These are phyloP conservation scores for Botrytis porri DNA, from an alignment of 2,329 filamentous ascomycete genomes.

Conservation along the genomic window DNA sequence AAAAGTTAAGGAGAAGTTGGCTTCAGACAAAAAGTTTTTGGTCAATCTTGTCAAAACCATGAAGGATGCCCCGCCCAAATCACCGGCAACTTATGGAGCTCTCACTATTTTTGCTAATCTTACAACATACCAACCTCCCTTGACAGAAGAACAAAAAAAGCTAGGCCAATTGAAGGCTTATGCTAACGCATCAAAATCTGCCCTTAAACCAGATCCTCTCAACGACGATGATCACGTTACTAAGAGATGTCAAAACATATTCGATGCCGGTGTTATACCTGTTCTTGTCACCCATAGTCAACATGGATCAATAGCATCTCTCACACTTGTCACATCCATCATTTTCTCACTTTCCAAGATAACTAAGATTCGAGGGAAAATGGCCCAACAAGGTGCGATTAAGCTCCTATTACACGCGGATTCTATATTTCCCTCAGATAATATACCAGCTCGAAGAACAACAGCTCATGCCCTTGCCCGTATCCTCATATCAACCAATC, in stretches of 20 bases:
- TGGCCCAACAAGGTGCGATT: slow-evolving; percentile 92
- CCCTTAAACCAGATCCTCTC: slow-evolving; percentile 60
- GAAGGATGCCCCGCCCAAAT: slow-evolving; percentile 56
- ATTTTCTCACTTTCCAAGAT: slow-evolving; percentile 74
- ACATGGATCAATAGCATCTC: slow-evolving; percentile 65
- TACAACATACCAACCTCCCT: slow-evolving; percentile 71
- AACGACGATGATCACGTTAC: slow-evolving; percentile 75
- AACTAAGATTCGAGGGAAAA: slow-evolving; percentile 68
- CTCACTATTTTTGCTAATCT: slow-evolving; percentile 84
- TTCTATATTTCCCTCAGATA: slow-evolving; percentile 56
- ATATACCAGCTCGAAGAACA: slow-evolving; percentile 49
- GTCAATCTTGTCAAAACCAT: slow-evolving; percentile 65
- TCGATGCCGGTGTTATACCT: slow-evolving; percentile 74
- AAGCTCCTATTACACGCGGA: slow-evolving; percentile 75
- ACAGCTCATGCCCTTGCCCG: slow-evolving; percentile 80
- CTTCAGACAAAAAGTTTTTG: slow-evolving; percentile 65
- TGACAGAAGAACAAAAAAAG: slow-evolving; percentile 88
- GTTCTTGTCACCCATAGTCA: slow-evolving; percentile 75
- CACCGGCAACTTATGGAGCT: slow-evolving; percentile 76
- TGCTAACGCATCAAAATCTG: slow-evolving; percentile 74
- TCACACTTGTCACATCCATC: slow-evolving; percentile 72
- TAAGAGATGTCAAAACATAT: slow-evolving; percentile 71
- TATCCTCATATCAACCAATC: slow-evolving; percentile 83
- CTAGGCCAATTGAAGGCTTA: slow-evolving; percentile 92
- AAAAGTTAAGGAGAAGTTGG: slow-evolving; percentile 77